A percentile compares a stretch with the other conserved stretches of the same genome.
These are phyloP conservation scores for Boletus rex-veris DNA, from an alignment of 768 basidiomycete genomes.

Conservation along the genomic window DNA sequence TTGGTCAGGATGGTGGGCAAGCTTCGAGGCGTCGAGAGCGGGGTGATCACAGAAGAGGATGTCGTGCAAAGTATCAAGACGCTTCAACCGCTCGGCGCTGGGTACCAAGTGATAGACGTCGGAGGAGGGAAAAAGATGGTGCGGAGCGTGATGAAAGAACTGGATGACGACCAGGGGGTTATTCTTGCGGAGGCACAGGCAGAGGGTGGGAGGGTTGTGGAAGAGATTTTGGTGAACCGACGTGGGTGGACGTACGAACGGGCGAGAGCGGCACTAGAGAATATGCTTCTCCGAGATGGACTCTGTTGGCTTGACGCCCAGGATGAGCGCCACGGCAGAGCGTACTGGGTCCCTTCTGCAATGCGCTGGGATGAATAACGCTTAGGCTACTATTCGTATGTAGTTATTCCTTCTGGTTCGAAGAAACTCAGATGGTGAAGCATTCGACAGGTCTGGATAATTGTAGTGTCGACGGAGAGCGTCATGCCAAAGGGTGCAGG, in stretches of 20 bases:
- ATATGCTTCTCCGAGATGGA: constrained; percentile 88
- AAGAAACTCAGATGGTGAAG: too few relatives aligned
- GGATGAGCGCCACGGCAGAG: constrained; percentile 57
- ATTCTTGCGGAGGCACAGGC: constrained; percentile 73
- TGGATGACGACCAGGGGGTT: constrained; percentile 85
- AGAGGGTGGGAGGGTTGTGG: constrained; percentile 66
- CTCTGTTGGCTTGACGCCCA: constrained; percentile 95
- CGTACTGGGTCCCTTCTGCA: constrained; percentile 87
- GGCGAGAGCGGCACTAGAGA: constrained; percentile 74
- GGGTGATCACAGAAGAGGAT: constrained; percentile 82
- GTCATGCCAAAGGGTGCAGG: too few relatives aligned
- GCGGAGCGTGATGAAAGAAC: constrained; percentile 82
- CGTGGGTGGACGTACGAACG: constrained; percentile 80
- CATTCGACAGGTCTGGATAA: too few relatives aligned
- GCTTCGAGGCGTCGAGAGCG: constrained; percentile 65
- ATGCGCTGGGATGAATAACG: constrained; percentile 75
- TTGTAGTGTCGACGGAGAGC: too few relatives aligned
- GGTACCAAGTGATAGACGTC: constrained; percentile 80
- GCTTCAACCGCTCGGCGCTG: constrained; percentile 84
- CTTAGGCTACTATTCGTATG: too few relatives aligned
- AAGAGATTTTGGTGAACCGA: constrained; percentile 53
- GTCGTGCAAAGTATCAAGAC: constrained; percentile 81
- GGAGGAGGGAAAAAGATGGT: constrained; percentile 75
- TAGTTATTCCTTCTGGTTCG: too few relatives aligned
- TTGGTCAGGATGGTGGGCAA: constrained; percentile 74